Percentiles rank a stretch among this genome's conserved stretches.
Evolutionary conservation across 73 alveolate genomes (phyloP).

Genomic region (Paraurostyla sp.): DNA sequence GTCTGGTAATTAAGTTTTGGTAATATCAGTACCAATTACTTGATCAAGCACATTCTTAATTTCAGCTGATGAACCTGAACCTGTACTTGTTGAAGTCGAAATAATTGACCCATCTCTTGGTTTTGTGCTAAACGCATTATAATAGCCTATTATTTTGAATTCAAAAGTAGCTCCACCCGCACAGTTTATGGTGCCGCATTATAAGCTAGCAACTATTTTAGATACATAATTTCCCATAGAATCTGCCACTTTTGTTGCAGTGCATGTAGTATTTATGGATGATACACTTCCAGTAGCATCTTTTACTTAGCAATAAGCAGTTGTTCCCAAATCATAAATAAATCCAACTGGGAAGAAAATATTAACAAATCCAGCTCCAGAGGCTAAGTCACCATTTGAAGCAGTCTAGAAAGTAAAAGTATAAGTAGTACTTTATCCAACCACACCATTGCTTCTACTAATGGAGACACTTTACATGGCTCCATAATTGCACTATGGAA

Average conservation of each 20-base stretch:
- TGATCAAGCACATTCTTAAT: constrained; percentile 55
- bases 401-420: constrained; percentile 52
- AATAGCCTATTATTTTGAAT: constrained; percentile 54
- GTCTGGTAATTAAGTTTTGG: constrained; percentile 28
- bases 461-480: constrained; percentile 48
- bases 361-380: not conserved
- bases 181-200: not conserved
- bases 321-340: constrained; percentile 42
- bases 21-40: constrained; percentile 33
- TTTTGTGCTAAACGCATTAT: constrained; percentile 64
- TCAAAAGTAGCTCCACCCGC: constrained; percentile 14
- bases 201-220: not conserved
- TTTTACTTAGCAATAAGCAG: constrained; percentile 55
- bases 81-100: constrained; percentile 51
- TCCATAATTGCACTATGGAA: constrained; percentile 70
- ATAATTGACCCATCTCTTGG: constrained; percentile 63
- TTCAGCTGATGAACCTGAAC: constrained; percentile 35
- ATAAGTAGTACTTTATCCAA: constrained; percentile 52
- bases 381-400: constrained; percentile 45
- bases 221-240: constrained; percentile 46
- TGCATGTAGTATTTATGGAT: constrained; percentile 43
- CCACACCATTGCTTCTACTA: constrained; percentile 37
- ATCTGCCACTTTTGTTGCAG: constrained; percentile 53
- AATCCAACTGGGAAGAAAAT: constrained; percentile 67
- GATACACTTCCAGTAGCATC: constrained; percentile 7